Evolutionary conservation across 2,329 filamentous ascomycete genomes (phyloP), one percentile per base, ranked within the genome.

Genomic region (Penicillium sp.): DNA sequence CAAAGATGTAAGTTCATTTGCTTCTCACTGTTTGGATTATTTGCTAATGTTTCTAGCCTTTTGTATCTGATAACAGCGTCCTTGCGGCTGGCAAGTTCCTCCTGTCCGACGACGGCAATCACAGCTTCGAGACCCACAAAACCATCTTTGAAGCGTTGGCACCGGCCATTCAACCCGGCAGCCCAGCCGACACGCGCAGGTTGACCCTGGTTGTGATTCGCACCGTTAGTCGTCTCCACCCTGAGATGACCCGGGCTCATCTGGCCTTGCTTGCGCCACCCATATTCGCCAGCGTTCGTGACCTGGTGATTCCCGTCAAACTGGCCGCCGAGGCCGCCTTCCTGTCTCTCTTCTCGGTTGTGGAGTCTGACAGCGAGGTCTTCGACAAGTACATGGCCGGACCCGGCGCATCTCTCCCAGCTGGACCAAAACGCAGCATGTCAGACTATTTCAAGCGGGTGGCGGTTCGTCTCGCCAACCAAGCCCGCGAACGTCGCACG

Each of bases 371-470:
- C 59, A 75, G 73, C 42, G 81, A 78, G 46, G 79, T 95, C 13
- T 96, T 95, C 61, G 89, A 95, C 54, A 89, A 89, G 67, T 96
- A 88, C 66, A 81, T 95, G 70, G 72, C 77, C 7, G 79, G 80
- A 0, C 73, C 81, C 1, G 78, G 76, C 4, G 76, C 77, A 34
- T 76, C 79, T 2, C 65, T 95, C 42, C 73, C 80, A 6, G 67
- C 85, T 0, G 82, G 78, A 27, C 80, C 80, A 12, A 92, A 93
- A 74, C 77, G 90, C 52, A 88, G 83, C 62, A 95, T 98, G 84
- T 77, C 82, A 42, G 92, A 98, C 63, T 98, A 98, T 69, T 96
- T 96, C 70, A 95, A 95, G 74, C 75, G 92, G 28, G 85, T 98
- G 48, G 87, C 87, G 1, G 64, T 90, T 56, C 78, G 89, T 52